phyloP scores from a whole-genome alignment of 257 asterid species.

The Mentha longifolia region DNA sequence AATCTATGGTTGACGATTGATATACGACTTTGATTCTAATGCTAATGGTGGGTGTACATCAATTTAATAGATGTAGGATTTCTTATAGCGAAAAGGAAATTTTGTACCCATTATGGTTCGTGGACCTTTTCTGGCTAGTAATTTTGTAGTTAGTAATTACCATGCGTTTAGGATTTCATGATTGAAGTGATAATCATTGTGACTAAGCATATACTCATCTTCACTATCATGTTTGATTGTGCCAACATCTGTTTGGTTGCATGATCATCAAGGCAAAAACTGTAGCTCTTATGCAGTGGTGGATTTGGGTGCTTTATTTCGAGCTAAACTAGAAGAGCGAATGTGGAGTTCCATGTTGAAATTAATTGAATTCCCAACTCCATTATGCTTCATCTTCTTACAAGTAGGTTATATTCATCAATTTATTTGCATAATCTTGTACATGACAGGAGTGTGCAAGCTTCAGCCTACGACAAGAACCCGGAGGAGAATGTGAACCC shows the following conservation, averaged over 20 bases:
- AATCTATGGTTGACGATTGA: neutral
- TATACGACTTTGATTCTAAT: neutral
- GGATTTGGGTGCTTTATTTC: no score
- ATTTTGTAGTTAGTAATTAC: neutral
- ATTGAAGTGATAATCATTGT: neutral
- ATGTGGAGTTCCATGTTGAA: neutral
- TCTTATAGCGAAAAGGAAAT: neutral
- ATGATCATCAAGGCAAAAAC: neutral
- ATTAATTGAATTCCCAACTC: neutral
- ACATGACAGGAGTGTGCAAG: slow-evolving; percentile 65
- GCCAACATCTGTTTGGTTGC: neutral
- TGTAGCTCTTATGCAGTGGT: no score
- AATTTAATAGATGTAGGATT: neutral
- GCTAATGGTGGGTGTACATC: slow-evolving; percentile 8
- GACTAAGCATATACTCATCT: neutral
- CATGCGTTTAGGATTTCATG: neutral
- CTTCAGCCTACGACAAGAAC: slow-evolving; percentile 81
- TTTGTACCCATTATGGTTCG: neutral
- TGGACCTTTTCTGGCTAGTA: neutral
- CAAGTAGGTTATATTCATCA: neutral
- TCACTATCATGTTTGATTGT: neutral
- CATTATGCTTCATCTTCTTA: neutral
- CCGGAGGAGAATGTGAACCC: slow-evolving; percentile 57
- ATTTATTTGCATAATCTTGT: slow-evolving; percentile 3
- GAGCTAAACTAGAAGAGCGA: no score